Evolutionary conservation across 1,139 yeast species (phyloP).

Genomic region (Geotrichum bryndzae): DNA sequence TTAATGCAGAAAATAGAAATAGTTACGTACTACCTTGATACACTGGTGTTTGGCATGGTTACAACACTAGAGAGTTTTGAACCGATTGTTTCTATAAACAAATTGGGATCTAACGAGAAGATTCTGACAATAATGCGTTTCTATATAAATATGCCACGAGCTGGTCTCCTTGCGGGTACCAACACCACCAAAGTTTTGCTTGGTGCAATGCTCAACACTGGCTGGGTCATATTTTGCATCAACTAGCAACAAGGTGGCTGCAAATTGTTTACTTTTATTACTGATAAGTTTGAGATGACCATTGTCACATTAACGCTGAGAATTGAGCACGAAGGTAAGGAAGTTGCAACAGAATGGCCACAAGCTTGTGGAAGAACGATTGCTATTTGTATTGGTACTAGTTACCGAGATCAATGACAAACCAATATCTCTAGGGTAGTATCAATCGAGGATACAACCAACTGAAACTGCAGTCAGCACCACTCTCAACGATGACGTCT

Average conservation of each 20-base stretch:
- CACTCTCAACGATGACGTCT: background rate
- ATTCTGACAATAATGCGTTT: constrained; percentile 53
- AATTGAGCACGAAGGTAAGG: constrained; percentile 72
- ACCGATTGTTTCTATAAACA: constrained; percentile 49
- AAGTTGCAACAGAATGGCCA: constrained; percentile 62
- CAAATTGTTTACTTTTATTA: constrained; percentile 59
- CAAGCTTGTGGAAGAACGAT: constrained; percentile 61
- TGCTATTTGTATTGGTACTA: constrained; percentile 64
- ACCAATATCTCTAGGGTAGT: constrained; percentile 59
- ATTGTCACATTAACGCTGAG: constrained; percentile 66
- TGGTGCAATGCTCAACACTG: constrained; percentile 32
- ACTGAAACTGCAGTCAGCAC: background rate
- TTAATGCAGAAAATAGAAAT: constrained; percentile 69
- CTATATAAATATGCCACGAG: constrained; percentile 59
- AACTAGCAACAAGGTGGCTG: constrained; percentile 58
- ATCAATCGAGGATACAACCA: constrained; percentile 28
- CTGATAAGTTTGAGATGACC: constrained; percentile 67
- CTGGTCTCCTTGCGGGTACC: constrained; percentile 59
- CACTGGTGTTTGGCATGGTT: constrained; percentile 66
- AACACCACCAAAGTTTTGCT: constrained; percentile 47
- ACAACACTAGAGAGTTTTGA: constrained; percentile 63
- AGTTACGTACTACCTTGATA: constrained; percentile 72
- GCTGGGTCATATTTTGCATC: constrained; percentile 27
- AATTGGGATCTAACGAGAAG: constrained; percentile 25
- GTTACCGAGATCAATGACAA: constrained; percentile 33